These are phyloP conservation scores for Dillenia suffruticosa DNA, from an alignment of 164 flowering plant genomes.

Conservation along the genomic window DNA sequence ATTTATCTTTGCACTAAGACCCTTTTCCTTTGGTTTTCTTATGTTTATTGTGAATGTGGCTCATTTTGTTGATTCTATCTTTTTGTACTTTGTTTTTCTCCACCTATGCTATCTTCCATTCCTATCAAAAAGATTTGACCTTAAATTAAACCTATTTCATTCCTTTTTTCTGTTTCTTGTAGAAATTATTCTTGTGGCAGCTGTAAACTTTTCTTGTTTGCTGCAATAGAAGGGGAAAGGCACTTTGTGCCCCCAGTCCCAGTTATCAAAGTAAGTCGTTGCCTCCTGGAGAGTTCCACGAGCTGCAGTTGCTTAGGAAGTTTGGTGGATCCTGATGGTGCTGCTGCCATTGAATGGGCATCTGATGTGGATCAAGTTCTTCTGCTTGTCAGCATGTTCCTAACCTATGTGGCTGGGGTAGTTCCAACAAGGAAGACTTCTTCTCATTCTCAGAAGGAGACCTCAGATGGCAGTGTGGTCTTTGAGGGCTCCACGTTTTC, in stretches of 20 bases:
- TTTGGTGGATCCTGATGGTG: slow-evolving; percentile 36
- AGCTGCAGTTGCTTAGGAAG: slow-evolving; percentile 50
- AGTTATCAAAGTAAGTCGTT: slow-evolving; percentile 11
- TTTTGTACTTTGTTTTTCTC: no score
- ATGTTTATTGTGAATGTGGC: no score
- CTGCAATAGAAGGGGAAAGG: slow-evolving; percentile 14
- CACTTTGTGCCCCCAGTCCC: slow-evolving; percentile 8
- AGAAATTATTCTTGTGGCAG: slow-evolving; percentile 26
- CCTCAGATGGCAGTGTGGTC: slow-evolving; percentile 12
- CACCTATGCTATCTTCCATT: no score
- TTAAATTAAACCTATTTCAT: background rate
- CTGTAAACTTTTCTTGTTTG: slow-evolving; percentile 7
- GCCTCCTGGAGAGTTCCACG: slow-evolving; percentile 12
- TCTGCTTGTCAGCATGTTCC: slow-evolving; percentile 56
- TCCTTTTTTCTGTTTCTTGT: slow-evolving; percentile 12
- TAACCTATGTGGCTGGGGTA: slow-evolving; percentile 86
- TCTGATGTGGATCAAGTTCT: slow-evolving; percentile 69
- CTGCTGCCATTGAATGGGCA: slow-evolving; percentile 44
- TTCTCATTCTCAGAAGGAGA: slow-evolving; percentile 20
- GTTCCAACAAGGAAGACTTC: slow-evolving; percentile 38
- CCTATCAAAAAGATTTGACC: no score
- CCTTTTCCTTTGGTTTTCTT: no score
- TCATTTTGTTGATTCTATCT: no score
- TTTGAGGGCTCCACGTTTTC: slow-evolving; percentile 33
- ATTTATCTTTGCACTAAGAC: no score